Evolutionary conservation across 768 basidiomycete species (phyloP).

Genomic region (Pleurotus sapidus): DNA sequence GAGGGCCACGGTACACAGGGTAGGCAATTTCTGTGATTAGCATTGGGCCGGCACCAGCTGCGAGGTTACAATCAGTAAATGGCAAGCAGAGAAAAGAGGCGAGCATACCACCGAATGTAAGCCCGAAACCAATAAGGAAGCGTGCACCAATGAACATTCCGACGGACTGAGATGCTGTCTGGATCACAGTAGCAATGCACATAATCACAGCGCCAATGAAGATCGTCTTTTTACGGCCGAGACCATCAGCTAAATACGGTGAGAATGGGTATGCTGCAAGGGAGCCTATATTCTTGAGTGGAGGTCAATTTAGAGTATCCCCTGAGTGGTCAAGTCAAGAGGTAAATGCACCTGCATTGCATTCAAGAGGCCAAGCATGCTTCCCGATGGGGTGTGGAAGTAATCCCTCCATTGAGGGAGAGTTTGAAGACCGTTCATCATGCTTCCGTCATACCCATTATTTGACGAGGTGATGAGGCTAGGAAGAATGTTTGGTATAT

Average conservation of each 20-base stretch:
- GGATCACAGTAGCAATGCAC: constrained; percentile 63
- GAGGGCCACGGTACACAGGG: constrained; percentile 66
- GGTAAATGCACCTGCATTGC: constrained; percentile 60
- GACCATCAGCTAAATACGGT: constrained; percentile 66
- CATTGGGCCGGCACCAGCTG: constrained; percentile 52
- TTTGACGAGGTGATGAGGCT: constrained; percentile 75
- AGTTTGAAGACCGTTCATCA: constrained; percentile 27
- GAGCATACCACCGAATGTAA: constrained; percentile 58
- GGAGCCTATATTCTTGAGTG: constrained; percentile 59
- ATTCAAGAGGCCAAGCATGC: constrained; percentile 66
- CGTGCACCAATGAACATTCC: constrained; percentile 26
- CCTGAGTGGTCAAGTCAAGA: background rate
- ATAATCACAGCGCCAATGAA: constrained; percentile 69
- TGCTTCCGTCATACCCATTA: constrained; percentile 73
- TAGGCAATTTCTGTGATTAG: constrained; percentile 73
- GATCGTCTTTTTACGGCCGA: constrained; percentile 66
- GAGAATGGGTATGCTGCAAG: constrained; percentile 68
- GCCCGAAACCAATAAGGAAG: constrained; percentile 73
- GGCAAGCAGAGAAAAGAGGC: background rate
- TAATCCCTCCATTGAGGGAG: constrained; percentile 59
- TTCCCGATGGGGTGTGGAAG: constrained; percentile 56
- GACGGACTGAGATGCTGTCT: constrained; percentile 47
- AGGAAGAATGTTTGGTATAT: background rate
- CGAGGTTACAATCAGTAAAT: background rate
- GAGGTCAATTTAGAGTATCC: background rate